These are phyloP conservation scores for Alloteropsis semialata DNA, from an alignment of 176 grass and related monocot genomes.

Conservation along the genomic window DNA sequence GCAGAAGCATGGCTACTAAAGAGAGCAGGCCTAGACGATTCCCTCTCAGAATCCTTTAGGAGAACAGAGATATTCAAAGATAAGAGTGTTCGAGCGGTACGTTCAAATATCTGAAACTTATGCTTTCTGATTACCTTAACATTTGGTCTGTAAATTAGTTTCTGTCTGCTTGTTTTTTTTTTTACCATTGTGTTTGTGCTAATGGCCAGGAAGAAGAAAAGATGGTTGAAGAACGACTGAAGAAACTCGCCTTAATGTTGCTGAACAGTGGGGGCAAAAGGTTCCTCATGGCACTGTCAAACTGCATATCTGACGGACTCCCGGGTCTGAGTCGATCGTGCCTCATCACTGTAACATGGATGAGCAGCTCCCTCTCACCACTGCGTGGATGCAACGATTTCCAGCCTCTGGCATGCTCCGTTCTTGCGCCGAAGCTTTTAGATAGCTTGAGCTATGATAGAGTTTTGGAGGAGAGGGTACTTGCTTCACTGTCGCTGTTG, in stretches of 20 bases:
- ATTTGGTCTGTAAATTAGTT: neutral
- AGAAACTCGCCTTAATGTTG: conserved; percentile 63
- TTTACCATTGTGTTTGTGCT: neutral
- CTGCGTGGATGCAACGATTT: conserved; percentile 50
- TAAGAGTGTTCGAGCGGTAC: conserved; percentile 58
- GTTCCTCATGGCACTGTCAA: conserved; percentile 67
- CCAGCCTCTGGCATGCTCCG: conserved; percentile 61
- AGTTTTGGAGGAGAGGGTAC: conserved; percentile 79
- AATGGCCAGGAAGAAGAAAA: conserved; percentile 86
- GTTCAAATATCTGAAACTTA: conserved; percentile 12
- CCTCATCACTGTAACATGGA: conserved; percentile 75
- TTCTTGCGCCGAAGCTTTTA: conserved; percentile 61
- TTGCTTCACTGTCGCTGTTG: conserved; percentile 77
- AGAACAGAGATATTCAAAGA: conserved; percentile 69
- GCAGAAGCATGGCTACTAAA: conserved; percentile 83
- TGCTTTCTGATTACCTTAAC: neutral
- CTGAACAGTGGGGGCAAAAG: conserved; percentile 60
- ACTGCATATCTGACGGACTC: conserved; percentile 72
- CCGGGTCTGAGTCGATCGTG: conserved; percentile 54
- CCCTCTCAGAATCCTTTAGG: conserved; percentile 72
- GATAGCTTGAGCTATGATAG: conserved; percentile 80
- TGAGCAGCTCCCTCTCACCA: conserved; percentile 67
- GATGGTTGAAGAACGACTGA: conserved; percentile 61
- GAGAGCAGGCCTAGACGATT: conserved; percentile 78
- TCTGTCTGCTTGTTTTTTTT: neutral